These are phyloP conservation scores for Geotrichum europaeum DNA, from an alignment of 1,139 yeast species.

Conservation along the genomic window DNA sequence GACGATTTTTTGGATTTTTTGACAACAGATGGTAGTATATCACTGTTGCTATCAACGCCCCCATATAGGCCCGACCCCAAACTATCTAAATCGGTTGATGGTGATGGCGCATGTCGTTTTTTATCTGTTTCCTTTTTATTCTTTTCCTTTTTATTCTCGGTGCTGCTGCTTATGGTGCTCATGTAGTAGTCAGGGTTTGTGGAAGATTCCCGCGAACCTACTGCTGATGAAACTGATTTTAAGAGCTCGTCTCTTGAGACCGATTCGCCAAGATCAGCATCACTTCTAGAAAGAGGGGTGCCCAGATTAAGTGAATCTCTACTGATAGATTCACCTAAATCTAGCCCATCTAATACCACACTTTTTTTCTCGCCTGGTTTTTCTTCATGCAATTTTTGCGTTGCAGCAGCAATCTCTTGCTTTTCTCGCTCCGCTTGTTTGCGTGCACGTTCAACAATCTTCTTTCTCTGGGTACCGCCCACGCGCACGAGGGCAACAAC, in stretches of 20 bases:
- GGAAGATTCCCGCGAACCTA: neutral
- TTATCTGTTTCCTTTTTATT: neutral
- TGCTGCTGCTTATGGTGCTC: neutral
- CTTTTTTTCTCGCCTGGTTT: neutral
- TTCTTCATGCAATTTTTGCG: neutral
- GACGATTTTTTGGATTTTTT: neutral
- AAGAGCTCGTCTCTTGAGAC: neutral
- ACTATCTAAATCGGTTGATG: neutral
- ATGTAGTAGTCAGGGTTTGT: neutral
- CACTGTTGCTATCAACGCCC: neutral
- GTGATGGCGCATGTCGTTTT: neutral
- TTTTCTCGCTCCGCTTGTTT: neutral
- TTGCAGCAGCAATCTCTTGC: neutral
- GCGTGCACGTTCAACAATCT: neutral
- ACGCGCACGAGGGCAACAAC: constrained; percentile 6
- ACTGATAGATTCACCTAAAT: neutral
- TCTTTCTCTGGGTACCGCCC: neutral
- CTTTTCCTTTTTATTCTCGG: neutral
- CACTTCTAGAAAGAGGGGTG: neutral
- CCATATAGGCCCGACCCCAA: neutral
- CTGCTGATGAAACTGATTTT: neutral
- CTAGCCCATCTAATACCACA: neutral
- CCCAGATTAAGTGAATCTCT: neutral
- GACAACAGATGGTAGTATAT: neutral
- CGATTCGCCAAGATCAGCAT: neutral